Percentiles rank a stretch among this genome's conserved stretches.
Evolutionary conservation across 2,329 filamentous ascomycete genomes (phyloP).

Genomic region (Ascochyta lentis): DNA sequence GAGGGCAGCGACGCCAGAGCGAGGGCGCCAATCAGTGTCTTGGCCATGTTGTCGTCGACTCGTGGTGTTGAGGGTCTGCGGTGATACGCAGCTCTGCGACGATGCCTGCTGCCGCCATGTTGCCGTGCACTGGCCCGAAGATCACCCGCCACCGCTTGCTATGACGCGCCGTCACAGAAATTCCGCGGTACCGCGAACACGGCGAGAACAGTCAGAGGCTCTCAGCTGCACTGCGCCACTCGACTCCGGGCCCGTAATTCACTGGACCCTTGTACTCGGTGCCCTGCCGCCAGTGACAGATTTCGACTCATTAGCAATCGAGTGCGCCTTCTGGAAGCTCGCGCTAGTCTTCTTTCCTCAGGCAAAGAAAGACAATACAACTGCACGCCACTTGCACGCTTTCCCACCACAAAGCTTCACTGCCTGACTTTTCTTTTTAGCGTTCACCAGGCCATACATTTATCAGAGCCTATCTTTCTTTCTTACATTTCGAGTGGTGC

Average conservation of each 20-base stretch:
- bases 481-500: slow-evolving; percentile 2
- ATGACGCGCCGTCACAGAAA: slow-evolving; percentile 37
- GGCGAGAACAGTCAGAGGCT: slow-evolving; percentile 8
- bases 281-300: slow-evolving; percentile 16
- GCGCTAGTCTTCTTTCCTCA: slow-evolving; percentile 10
- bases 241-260: slow-evolving; percentile 4
- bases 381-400: slow-evolving; percentile 27
- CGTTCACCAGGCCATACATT: slow-evolving; percentile 42
- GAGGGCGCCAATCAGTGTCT: slow-evolving; percentile 56
- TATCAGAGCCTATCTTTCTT: slow-evolving; percentile 32
- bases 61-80: slow-evolving; percentile 18
- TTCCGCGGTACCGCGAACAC: slow-evolving; percentile 19
- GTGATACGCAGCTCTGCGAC: slow-evolving; percentile 19
- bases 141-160: slow-evolving; percentile 12
- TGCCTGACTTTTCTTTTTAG: slow-evolving; percentile 18
- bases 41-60: slow-evolving; percentile 45
- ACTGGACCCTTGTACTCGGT: slow-evolving; percentile 6
- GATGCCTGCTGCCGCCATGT: slow-evolving; percentile 11
- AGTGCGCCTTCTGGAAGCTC: slow-evolving; percentile 6
- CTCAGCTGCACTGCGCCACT: slow-evolving; percentile 19
- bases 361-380: slow-evolving; percentile 11
- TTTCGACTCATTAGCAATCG: slow-evolving; percentile 21
- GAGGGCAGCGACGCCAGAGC: slow-evolving; percentile 61
- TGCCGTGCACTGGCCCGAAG: slow-evolving; percentile 5
- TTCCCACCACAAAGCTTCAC: slow-evolving; percentile 10